A percentile compares a stretch with the other conserved stretches of the same genome.
Conservation (phyloP, 345 rosid species). For the Brassica rapa region DNA sequence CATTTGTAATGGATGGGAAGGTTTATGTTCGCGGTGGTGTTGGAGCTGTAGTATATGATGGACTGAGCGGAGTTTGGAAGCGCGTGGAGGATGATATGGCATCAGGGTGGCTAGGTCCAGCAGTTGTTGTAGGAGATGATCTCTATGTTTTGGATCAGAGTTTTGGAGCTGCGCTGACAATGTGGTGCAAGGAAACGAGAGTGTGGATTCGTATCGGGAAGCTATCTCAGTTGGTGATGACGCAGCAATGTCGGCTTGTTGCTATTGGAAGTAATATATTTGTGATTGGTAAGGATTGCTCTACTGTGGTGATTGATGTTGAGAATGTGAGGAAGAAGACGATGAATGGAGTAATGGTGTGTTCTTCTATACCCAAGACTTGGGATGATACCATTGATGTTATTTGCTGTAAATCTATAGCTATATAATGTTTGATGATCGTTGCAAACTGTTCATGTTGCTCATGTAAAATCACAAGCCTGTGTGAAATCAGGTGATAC, state of each 20-base stretch:
- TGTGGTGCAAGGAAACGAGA: slow-evolving; percentile 60
- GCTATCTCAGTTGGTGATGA: slow-evolving; percentile 58
- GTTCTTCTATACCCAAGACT: slow-evolving; percentile 64
- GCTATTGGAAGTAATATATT: slow-evolving; percentile 61
- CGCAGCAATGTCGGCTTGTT: slow-evolving; percentile 73
- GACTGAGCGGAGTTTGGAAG: slow-evolving; percentile 58
- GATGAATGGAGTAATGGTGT: slow-evolving; percentile 59
- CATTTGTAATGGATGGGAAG: slow-evolving; percentile 66
- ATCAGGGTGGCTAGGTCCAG: slow-evolving; percentile 83
- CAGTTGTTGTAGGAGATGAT: slow-evolving; percentile 59
- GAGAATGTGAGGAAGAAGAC: slow-evolving; percentile 44
- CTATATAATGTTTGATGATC: slow-evolving; percentile 44
- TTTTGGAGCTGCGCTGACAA: slow-evolving; percentile 68
- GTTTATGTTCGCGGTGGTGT: slow-evolving; percentile 53
- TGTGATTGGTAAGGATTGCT: slow-evolving; percentile 69
- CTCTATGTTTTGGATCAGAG: slow-evolving; percentile 79
- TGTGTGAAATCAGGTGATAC: not conserved
- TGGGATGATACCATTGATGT: slow-evolving; percentile 41
- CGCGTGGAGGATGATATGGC: slow-evolving; percentile 61
- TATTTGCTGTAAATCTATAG: slow-evolving; percentile 47
- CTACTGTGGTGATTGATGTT: slow-evolving; percentile 63
- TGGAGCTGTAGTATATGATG: slow-evolving; percentile 51
- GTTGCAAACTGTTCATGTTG: not conserved
- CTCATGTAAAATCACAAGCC: not conserved
- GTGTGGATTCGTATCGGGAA: slow-evolving; percentile 71